Evolutionary conservation across 2,329 filamentous ascomycete species (phyloP), one percentile per base, ranked within the genome.

Genomic region (Rhynchosporium agropyri): DNA sequence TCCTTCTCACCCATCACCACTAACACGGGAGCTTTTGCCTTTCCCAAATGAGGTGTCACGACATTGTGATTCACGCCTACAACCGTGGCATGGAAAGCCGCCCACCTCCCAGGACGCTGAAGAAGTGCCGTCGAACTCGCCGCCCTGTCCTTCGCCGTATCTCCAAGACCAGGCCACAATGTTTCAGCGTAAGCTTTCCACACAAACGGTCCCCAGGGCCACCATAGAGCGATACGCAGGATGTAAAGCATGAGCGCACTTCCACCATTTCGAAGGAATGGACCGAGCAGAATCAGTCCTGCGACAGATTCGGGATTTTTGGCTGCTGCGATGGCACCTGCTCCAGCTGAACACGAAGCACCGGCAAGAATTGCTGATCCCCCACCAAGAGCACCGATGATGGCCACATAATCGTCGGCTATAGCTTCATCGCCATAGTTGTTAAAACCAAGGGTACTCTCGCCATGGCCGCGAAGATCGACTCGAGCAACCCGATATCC

Each of bases 401-500:
- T 50, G 12, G 50, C 31, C 4, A 61, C 40, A 50, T 38, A 61
- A n/a, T 61, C 59, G 20, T 61, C 59, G 48, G 59, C 59, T 4
- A 43, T 42, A 7, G 50, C 45, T 31, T 61, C 59, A 33, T 61
- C 59, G 12, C 59, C 59, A 42, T 61, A 61, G 29, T 38, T 50
- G 3, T 55, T 61, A 43, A 61, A 61, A 20, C 9, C 20, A 0
- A 42, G n/a, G 4, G 40, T 61, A 33, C 59, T 61, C n/a, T 61
- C 59, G n/a, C 59, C 59, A n/a, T 61, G 59, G 42, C 59, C 59
- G n/a, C 59, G 59, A 28, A 61, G 59, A 56, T 61, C 59, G 40
- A 49, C 6, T 29, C 59, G 42, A 2, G 59, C 59, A 8, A 61
- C 59, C 6, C 59, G 42, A n/a, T 48, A 61, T 49, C 59, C 59